These are phyloP conservation scores for Teratosphaeria destructans DNA, from an alignment of 2,329 filamentous ascomycete species.

Conservation along the genomic window DNA sequence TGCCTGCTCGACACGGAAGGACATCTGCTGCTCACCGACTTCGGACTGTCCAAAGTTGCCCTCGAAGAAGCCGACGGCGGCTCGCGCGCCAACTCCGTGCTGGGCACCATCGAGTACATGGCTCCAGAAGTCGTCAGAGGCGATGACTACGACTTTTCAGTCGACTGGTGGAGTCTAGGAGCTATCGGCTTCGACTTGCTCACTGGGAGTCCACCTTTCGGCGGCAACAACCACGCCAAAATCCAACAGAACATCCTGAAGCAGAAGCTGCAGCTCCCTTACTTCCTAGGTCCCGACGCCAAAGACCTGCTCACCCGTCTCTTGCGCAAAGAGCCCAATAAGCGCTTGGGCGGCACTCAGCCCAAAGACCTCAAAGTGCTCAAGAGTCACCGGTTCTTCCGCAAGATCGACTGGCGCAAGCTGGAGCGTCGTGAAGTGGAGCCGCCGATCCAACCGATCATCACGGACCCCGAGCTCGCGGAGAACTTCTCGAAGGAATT, in stretches of 20 bases:
- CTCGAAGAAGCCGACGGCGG: slow-evolving; percentile 51
- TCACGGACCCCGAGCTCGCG: slow-evolving; percentile 88
- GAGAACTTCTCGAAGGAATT: slow-evolving; percentile 97
- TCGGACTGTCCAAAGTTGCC: slow-evolving; percentile 90
- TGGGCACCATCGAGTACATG: slow-evolving; percentile 98
- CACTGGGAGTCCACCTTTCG: slow-evolving; percentile 85
- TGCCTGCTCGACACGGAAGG: slow-evolving; percentile 86
- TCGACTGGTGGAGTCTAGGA: slow-evolving; percentile 98
- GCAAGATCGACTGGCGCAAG: slow-evolving; percentile 88
- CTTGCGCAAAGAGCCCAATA: slow-evolving; percentile 81
- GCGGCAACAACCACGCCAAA: slow-evolving; percentile 82
- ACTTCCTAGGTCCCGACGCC: slow-evolving; percentile 81
- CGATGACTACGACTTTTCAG: slow-evolving; percentile 81
- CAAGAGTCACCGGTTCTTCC: slow-evolving; percentile 92
- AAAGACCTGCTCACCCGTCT: slow-evolving; percentile 89
- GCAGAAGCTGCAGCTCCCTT: slow-evolving; percentile 79
- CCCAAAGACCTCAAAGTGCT: slow-evolving; percentile 76
- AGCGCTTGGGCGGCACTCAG: slow-evolving; percentile 80
- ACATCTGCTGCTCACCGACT: slow-evolving; percentile 89
- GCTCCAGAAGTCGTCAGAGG: slow-evolving; percentile 87
- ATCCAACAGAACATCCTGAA: slow-evolving; percentile 93
- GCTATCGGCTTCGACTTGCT: slow-evolving; percentile 86
- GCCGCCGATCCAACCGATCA: slow-evolving; percentile 83
- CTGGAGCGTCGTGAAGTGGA: slow-evolving; percentile 72
- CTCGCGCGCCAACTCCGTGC: slow-evolving; percentile 70